Base-by-base conservation (phyloP, 306 rosid species). In the Acacia melanoxylon region DNA sequence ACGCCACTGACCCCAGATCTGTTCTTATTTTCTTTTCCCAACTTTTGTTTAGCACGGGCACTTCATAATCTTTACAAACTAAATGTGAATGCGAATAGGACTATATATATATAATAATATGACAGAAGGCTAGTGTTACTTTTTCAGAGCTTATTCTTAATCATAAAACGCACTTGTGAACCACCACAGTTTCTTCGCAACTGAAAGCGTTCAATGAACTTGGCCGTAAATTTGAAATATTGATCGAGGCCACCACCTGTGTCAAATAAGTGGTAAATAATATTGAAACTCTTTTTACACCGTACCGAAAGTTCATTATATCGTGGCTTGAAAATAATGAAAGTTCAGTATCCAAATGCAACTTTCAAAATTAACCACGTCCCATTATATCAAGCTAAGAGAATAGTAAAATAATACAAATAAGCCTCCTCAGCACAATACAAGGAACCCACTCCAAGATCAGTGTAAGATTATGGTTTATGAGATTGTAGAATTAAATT, bases 141-240 rank as follows among this genome's bases (percentile, higher is more conserved):
- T 48, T 66, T 78, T 13, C 19, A 37, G 37, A 67, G 29, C 10
- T 37, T 68, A 73, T 37, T 78, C 54, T 78, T 78, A 68, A 78
- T 78, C 9, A 56, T n/a, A 68, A 16, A 37, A 13, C 8, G 75
- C 29, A 68, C 6, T 15, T 37, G 42, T 15, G 54, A 51, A 68
- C 8, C 75, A 49, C 67, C 42, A 33, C 27, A 29, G 20, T 13
- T 11, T 41, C 74, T 42, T 42, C 19, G 17, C 4, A 40, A 5
- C 17, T 19, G 17, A 68, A 40, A 73, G 27, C 35, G 46, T 31
- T 29, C 45, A 19, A 73, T 29, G 77, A 14, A 72, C 25, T 17
- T 9, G 77, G 27, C 16, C 25, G 16, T 44, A 16, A 48, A 29
- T 48, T 49, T 29, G 52, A 48, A 48, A 17, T n/a, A 22, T 1